Percentiles rank a stretch among this genome's conserved stretches.
Evolutionary conservation across 176 grass and related monocot genomes (phyloP).

Genomic region (Olyra latifolia): DNA sequence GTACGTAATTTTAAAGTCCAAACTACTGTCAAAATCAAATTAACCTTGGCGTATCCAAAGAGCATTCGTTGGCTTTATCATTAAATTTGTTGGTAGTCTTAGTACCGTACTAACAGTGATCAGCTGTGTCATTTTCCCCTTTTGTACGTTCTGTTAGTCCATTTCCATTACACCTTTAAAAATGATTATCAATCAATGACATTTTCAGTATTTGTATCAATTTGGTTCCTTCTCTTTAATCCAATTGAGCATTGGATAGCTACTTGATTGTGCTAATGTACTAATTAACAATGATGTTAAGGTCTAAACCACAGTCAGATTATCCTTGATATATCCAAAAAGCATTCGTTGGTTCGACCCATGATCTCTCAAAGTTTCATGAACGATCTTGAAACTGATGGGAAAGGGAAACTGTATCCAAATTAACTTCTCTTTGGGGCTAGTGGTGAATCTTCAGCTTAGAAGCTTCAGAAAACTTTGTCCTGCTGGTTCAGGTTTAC

Average conservation of each 20-base stretch:
- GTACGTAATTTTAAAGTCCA: too few species aligned
- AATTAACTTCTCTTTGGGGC: constrained; percentile 27
- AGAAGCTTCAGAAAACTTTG: background rate
- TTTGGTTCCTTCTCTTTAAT: background rate
- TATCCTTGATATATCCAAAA: background rate
- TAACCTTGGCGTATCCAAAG: too few species aligned
- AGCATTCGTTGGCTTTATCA: too few species aligned
- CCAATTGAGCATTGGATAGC: background rate
- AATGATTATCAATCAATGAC: too few species aligned
- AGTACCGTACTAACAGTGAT: too few species aligned
- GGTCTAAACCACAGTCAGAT: background rate
- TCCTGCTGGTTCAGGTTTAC: background rate
- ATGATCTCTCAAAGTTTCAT: background rate
- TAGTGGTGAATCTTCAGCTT: background rate
- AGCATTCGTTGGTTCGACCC: background rate
- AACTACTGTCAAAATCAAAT: too few species aligned
- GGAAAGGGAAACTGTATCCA: background rate
- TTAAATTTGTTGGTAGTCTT: too few species aligned
- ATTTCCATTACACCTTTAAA: too few species aligned
- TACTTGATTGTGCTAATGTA: background rate
- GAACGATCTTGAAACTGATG: background rate
- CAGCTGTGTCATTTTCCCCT: too few species aligned
- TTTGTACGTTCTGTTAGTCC: too few species aligned
- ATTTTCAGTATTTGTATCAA: too few species aligned
- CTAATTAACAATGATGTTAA: background rate